phyloP scores from a whole-genome alignment of 2,329 filamentous ascomycete genomes.

The Arthrobotrys sinensis region DNA sequence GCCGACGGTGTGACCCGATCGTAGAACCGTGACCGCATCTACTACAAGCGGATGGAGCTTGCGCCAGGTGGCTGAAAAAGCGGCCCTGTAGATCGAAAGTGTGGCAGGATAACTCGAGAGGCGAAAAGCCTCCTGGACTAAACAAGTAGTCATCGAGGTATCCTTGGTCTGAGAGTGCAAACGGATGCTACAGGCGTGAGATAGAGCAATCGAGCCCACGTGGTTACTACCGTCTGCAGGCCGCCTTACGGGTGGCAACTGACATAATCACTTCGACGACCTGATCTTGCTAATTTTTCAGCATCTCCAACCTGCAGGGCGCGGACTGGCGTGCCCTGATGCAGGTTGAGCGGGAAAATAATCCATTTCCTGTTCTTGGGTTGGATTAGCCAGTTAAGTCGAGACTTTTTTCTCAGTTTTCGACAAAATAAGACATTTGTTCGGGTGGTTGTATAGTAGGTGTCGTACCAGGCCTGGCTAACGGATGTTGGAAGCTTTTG shows the following conservation, averaged over 20 bases:
- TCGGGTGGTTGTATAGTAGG: slow-evolving; percentile 3
- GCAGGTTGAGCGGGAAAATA: slow-evolving; percentile 45
- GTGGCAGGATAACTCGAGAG: slow-evolving; percentile 44
- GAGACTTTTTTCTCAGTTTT: slow-evolving; percentile 35
- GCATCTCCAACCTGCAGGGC: slow-evolving; percentile 22
- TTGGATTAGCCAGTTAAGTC: slow-evolving; percentile 2
- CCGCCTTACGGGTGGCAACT: slow-evolving; percentile 53
- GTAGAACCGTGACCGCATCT: slow-evolving; percentile 35
- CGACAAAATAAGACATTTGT: slow-evolving; percentile 56
- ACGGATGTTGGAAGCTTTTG: slow-evolving; percentile 39
- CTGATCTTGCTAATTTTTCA: slow-evolving; percentile 27
- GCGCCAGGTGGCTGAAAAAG: slow-evolving; percentile 53
- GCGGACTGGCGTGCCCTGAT: slow-evolving; percentile 18
- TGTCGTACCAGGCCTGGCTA: slow-evolving; percentile 31
- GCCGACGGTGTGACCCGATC: slow-evolving; percentile 51
- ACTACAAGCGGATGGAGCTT: slow-evolving; percentile 36
- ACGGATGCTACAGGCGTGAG: slow-evolving; percentile 20
- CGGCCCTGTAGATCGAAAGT: slow-evolving; percentile 45
- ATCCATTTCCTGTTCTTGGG: slow-evolving; percentile 44
- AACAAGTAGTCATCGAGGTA: slow-evolving; percentile 30
- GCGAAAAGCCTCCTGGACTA: slow-evolving; percentile 36
- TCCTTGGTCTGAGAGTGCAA: slow-evolving; percentile 19
- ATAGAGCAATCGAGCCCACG: slow-evolving; percentile 41
- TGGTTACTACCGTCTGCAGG: slow-evolving; percentile 31
- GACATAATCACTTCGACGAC: slow-evolving; percentile 40